Evolutionary conservation across 1,284 basidiomycete genomes (phyloP).

Genomic region (Cutaneotrichosporon sp.): DNA sequence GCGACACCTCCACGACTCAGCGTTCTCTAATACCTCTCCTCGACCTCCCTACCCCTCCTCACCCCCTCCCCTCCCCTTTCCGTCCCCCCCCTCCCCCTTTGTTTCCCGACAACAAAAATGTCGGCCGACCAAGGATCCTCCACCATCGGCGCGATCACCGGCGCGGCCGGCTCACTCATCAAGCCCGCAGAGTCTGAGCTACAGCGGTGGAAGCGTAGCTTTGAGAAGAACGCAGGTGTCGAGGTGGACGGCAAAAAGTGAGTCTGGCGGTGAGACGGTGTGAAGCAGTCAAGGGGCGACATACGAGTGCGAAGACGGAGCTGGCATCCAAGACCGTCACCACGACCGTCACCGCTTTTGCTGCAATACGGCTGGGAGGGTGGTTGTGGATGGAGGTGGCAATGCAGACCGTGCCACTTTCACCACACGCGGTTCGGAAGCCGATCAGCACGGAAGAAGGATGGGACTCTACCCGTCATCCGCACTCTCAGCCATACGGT

Average conservation of each 20-base stretch:
- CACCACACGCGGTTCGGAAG: too few species aligned
- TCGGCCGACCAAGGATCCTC: constrained; percentile 4
- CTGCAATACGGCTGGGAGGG: too few species aligned
- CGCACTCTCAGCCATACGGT: too few species aligned
- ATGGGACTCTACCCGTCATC: too few species aligned
- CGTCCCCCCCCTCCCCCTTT: not conserved
- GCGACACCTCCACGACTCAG: not conserved
- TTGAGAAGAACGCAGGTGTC: constrained; percentile 72
- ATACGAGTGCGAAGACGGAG: too few species aligned
- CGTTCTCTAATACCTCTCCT: not conserved
- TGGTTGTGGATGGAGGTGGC: too few species aligned
- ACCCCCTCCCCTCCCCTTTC: constrained; percentile 1
- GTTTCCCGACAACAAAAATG: not conserved
- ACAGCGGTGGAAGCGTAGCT: constrained; percentile 76
- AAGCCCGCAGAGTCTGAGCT: constrained; percentile 73
- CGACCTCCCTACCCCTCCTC: constrained; percentile 6
- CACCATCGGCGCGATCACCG: constrained; percentile 19
- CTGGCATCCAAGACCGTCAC: too few species aligned
- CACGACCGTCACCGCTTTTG: too few species aligned
- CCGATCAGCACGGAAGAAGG: too few species aligned
- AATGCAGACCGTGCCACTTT: too few species aligned
- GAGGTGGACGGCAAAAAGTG: constrained; percentile 72
- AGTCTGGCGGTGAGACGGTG: too few species aligned
- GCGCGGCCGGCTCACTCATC: constrained; percentile 52
- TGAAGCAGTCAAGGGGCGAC: too few species aligned